Conservation (phyloP, 345 rosid genomes). For the Odontarrhena argentea region DNA sequence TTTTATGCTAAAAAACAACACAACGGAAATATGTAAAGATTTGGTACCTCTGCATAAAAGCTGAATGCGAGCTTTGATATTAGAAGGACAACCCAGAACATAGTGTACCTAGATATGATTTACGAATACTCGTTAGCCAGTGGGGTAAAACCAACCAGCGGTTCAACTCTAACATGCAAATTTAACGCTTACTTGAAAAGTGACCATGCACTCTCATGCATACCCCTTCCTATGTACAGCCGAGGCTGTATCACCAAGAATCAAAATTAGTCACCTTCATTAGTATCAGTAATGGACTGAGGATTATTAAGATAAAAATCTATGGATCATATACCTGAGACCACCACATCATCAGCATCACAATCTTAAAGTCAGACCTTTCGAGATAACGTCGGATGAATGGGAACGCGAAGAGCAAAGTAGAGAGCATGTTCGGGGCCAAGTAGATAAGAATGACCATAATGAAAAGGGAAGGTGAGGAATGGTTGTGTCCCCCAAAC, state of each 20-base stretch:
- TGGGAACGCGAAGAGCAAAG: conserved; percentile 51
- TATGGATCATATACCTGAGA: conserved; percentile 52
- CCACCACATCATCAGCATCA: conserved; percentile 68
- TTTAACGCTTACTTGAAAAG: conserved; percentile 55
- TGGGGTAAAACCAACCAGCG: conserved; percentile 14
- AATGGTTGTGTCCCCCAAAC: conserved; percentile 51
- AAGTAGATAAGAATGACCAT: conserved; percentile 51
- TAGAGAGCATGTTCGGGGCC: conserved; percentile 57
- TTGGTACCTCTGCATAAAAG: conserved; percentile 56
- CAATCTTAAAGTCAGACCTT: conserved; percentile 51
- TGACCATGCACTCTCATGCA: conserved; percentile 61
- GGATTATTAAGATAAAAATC: conserved; percentile 7
- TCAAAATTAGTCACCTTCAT: conserved; percentile 19
- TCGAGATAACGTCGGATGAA: conserved; percentile 56
- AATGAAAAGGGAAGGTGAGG: conserved; percentile 55
- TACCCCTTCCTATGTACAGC: conserved; percentile 62
- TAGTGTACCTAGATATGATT: conserved; percentile 53
- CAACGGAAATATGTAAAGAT: not conserved
- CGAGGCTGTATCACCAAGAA: conserved; percentile 49
- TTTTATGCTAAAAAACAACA: conserved; percentile 8
- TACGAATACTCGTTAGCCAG: not conserved
- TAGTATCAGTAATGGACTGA: conserved; percentile 17
- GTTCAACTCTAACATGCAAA: conserved; percentile 22
- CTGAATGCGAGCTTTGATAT: conserved; percentile 61
- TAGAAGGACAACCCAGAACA: conserved; percentile 60